phyloP scores from a whole-genome alignment of 306 rosid genomes.

The Trifolium fragiferum region DNA sequence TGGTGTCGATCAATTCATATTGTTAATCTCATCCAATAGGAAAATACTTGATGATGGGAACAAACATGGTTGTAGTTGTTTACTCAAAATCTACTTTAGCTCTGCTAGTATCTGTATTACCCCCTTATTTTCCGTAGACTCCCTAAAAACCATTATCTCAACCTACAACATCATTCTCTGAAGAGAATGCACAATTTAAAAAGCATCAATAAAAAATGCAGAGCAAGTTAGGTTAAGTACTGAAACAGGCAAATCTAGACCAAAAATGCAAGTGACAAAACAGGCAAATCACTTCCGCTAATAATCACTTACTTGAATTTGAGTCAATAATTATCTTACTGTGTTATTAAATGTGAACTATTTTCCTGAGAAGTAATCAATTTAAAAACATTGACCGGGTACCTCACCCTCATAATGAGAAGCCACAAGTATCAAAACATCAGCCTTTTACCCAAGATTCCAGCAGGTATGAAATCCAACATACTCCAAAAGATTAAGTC shows the following conservation, averaged over 20 bases:
- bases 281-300: slow-evolving; percentile 9
- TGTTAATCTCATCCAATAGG: background rate
- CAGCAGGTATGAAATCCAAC: slow-evolving; percentile 6
- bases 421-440: background rate
- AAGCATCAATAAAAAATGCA: slow-evolving; percentile 11
- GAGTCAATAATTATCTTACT: background rate
- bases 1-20: background rate
- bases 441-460: background rate
- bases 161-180: background rate
- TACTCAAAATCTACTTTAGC: background rate
- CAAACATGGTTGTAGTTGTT: background rate
- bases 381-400: background rate
- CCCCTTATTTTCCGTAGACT: background rate
- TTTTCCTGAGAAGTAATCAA: slow-evolving; percentile 4
- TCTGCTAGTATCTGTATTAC: background rate
- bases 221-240: slow-evolving; percentile 5
- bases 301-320: slow-evolving; percentile 15
- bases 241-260: background rate
- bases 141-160: background rate
- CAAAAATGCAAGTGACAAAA: slow-evolving; percentile 24
- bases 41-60: background rate
- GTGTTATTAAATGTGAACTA: slow-evolving; percentile 12
- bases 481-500: slow-evolving; percentile 10
- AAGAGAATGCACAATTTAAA: slow-evolving; percentile 11
- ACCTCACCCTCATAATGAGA: background rate